A percentile compares a stretch with the other conserved stretches of the same genome.
Evolutionary conservation across 2,329 filamentous ascomycete genomes (phyloP).

Genomic region (Dichotomopilus funicola): DNA sequence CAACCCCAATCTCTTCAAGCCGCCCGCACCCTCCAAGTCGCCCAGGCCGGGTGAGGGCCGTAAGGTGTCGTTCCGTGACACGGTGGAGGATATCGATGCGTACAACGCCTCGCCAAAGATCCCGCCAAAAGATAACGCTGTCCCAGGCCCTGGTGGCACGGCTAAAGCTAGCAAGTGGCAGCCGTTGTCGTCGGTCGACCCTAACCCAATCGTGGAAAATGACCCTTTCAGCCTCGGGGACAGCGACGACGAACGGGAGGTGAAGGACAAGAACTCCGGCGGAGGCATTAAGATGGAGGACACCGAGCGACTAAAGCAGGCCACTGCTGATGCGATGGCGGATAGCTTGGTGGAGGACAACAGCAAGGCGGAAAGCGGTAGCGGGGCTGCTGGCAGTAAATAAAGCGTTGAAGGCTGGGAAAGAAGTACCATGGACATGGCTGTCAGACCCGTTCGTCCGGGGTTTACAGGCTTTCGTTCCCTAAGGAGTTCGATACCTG

Average conservation of each 20-base stretch:
- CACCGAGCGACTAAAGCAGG: conserved; percentile 57
- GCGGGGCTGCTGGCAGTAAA: background rate
- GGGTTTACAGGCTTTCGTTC: too few species aligned
- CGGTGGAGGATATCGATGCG: conserved; percentile 72
- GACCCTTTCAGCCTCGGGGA: conserved; percentile 96
- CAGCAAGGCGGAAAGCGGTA: conserved; percentile 24
- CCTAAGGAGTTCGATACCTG: too few species aligned
- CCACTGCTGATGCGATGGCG: conserved; percentile 55
- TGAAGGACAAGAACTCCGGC: conserved; percentile 57
- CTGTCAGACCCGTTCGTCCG: too few species aligned
- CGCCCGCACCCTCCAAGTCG: conserved; percentile 48
- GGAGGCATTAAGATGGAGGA: conserved; percentile 48
- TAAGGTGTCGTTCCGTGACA: conserved; percentile 53
- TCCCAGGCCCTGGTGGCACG: conserved; percentile 35
- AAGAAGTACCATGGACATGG: too few species aligned
- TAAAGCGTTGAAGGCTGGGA: too few species aligned
- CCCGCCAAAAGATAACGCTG: conserved; percentile 44
- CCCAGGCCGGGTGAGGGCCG: conserved; percentile 44
- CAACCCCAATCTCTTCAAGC: conserved; percentile 77
- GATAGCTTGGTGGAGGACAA: conserved; percentile 44
- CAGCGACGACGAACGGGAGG: conserved; percentile 84
- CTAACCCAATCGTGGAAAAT: conserved; percentile 78
- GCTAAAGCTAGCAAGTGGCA: conserved; percentile 92
- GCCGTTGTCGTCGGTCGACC: conserved; percentile 78
- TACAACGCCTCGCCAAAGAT: conserved; percentile 60